Conservation (phyloP, 2,329 filamentous ascomycete species). For the Penicillium thymicola region DNA sequence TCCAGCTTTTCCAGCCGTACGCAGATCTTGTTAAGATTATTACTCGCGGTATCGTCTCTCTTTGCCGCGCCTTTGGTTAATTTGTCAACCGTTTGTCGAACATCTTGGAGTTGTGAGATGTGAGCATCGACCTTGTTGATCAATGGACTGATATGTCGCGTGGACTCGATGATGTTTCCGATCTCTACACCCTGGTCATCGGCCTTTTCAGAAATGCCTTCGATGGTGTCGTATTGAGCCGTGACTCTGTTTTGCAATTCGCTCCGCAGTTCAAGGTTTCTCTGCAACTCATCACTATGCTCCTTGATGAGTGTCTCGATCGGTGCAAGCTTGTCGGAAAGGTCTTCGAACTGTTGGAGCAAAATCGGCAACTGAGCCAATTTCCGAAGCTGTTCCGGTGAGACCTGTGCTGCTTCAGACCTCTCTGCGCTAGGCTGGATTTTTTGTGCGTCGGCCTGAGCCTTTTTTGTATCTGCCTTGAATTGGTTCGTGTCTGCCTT, state of each 20-base stretch:
- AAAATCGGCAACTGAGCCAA: not conserved
- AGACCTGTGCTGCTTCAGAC: not conserved
- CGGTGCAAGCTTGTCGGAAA: not conserved
- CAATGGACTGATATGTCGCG: conserved; percentile 5
- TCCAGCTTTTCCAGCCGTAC: not conserved
- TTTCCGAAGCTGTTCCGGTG: not conserved
- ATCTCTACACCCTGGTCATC: conserved; percentile 3
- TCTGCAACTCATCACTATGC: not conserved
- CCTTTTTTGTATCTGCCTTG: not conserved
- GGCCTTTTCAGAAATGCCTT: not conserved
- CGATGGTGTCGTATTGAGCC: not conserved
- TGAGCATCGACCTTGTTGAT: not conserved
- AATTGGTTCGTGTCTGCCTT: not conserved
- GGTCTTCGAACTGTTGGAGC: not conserved
- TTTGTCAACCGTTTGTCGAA: not conserved
- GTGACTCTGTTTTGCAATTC: not conserved
- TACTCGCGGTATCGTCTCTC: not conserved
- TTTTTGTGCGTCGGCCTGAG: not conserved
- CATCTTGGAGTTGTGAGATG: not conserved
- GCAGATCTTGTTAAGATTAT: not conserved
- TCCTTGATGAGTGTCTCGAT: not conserved
- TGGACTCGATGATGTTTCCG: conserved; percentile 2
- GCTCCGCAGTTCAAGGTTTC: not conserved
- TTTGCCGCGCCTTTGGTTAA: not conserved
- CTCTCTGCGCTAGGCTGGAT: not conserved